Conservation (phyloP, 768 basidiomycete species). For the Mycena polygramma region DNA sequence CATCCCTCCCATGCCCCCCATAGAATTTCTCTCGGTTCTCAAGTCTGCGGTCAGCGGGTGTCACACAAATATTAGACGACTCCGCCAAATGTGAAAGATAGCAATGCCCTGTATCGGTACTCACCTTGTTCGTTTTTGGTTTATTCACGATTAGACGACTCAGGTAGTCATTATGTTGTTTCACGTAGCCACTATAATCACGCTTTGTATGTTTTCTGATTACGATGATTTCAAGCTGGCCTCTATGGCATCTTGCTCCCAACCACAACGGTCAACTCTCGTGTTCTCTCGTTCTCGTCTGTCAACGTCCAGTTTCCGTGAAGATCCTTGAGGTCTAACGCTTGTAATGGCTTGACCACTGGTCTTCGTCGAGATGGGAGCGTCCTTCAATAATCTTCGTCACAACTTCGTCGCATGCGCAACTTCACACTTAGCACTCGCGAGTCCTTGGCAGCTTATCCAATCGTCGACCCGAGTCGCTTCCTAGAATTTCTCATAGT, state of each 20-base stretch:
- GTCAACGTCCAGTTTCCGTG: background rate
- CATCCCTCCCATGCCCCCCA: background rate
- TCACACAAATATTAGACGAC: conserved; percentile 27
- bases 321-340: no score
- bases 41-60: conserved; percentile 2
- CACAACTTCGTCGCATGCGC: no score
- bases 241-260: background rate
- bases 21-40: background rate
- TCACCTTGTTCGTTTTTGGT: conserved; percentile 2
- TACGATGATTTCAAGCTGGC: background rate
- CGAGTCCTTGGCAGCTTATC: no score
- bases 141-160: conserved; percentile 9
- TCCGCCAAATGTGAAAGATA: conserved; percentile 20
- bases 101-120: conserved; percentile 36
- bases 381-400: no score
- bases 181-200: background rate
- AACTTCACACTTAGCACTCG: no score
- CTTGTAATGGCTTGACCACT: no score
- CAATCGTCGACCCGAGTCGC: no score
- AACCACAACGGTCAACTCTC: background rate
- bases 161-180: conserved; percentile 26
- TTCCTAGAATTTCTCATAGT: no score
- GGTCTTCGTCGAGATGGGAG: no score
- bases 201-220: conserved; percentile 15
- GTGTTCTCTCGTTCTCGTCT: background rate